Evolutionary conservation across 1,284 basidiomycete species (phyloP), one percentile per base, ranked within the genome.

Genomic region (Sporisorium sorghi): DNA sequence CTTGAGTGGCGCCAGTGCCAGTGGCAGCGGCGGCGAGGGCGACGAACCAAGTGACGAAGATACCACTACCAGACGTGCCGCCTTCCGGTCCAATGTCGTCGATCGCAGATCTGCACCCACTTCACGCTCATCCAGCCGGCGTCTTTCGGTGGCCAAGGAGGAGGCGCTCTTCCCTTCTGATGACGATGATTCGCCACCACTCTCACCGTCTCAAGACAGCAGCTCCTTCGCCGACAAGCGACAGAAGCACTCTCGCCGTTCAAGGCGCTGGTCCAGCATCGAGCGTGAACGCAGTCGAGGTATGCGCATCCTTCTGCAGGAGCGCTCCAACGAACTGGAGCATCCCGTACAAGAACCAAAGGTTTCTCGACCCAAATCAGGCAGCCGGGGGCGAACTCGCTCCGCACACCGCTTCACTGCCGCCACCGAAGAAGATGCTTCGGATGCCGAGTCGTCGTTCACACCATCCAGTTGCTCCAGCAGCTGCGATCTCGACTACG

Each of bases 201-300:
- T 67, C 10, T 69, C 70, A n/a, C 60, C 73, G 0, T 23, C 40
- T 15, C 58, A 64, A 14, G 58, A 65, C 14, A 23, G 26, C 5
- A 49, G 56, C 52, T 35, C 21, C 6, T 24, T 42, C 19, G 37
- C 28, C 6, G 37, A 15, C 23, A 52, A 52, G 26, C 32, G 37
- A 10, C 37, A 43, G 3, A 11, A 54, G 15, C 53, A 56, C 11
- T 47, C 44, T 11, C 53, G 56, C 8, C 48, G 73, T 6, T 52
- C 64, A 21, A 40, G 73, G 0, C 58, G 73, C 23, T 69, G 69
- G 65, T 76, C 73, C n/a, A 76, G 70, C 56, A 60, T 73, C 33
- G 73, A 76, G 51, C 61, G 73, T 26, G 73, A 70, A 32, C 73
- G 73, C 32, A 35, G 60, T n/a, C 50, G 70, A 33, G 73, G 71